phyloP scores from a whole-genome alignment of 768 basidiomycete genomes.

The Agaricus sinodeliciosus region DNA sequence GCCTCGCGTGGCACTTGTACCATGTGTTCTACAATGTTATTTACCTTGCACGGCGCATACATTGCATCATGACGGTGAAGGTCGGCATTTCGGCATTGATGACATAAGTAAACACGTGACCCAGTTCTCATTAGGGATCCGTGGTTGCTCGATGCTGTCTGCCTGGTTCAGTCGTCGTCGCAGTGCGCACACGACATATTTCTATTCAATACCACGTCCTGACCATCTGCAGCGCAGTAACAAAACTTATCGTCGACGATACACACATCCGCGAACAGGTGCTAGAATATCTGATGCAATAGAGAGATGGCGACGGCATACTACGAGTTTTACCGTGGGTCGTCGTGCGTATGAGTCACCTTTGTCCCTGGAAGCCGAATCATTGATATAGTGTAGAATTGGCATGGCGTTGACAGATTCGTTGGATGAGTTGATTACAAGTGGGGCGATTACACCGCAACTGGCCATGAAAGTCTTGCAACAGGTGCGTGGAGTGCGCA shows the following conservation, averaged over 20 bases:
- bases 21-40: too few species aligned
- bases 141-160: too few species aligned
- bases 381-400: conserved; percentile 47
- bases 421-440: conserved; percentile 95
- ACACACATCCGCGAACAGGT: too few species aligned
- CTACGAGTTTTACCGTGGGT: conserved; percentile 90
- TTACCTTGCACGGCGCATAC: too few species aligned
- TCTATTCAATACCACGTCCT: not conserved
- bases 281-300: not conserved
- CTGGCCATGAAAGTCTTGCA: conserved; percentile 97
- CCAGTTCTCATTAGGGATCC: too few species aligned
- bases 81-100: too few species aligned
- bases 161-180: too few species aligned
- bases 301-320: conserved; percentile 70
- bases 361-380: too few species aligned
- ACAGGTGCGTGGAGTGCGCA: conserved; percentile 52
- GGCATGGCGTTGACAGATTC: conserved; percentile 98
- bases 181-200: too few species aligned
- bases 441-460: conserved; percentile 94
- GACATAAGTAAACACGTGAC: too few species aligned
- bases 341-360: conserved; percentile 52
- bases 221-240: not conserved
- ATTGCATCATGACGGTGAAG: too few species aligned
- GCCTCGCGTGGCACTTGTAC: too few species aligned
- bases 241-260: not conserved